These are phyloP conservation scores for Fraxinus sp. DNA, from an alignment of 305 asterid genomes.

Conservation along the genomic window DNA sequence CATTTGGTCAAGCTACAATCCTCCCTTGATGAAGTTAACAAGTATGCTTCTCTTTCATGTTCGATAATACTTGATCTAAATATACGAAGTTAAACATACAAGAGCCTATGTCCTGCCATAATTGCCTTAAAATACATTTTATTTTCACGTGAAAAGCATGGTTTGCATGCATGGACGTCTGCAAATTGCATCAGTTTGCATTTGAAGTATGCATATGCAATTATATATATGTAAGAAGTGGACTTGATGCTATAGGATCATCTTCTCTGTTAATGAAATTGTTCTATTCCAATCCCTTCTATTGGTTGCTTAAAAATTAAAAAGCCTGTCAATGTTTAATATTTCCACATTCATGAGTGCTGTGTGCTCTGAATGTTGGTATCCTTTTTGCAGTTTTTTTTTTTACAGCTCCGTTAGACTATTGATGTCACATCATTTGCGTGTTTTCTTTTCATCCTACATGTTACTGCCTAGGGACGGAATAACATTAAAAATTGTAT, in stretches of 20 bases:
- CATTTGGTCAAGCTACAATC: constrained; percentile 88
- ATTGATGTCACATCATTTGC: not conserved
- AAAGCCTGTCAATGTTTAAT: not conserved
- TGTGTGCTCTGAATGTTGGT: not conserved
- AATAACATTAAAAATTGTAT: not conserved
- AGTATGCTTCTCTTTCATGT: constrained; percentile 39
- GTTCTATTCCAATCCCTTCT: not conserved
- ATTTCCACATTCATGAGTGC: not conserved
- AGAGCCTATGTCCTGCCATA: not conserved
- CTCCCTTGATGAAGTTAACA: constrained; percentile 77
- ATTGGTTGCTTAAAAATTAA: not conserved
- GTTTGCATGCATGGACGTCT: constrained; percentile 2
- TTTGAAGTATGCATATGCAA: not conserved
- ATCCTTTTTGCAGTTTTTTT: not conserved
- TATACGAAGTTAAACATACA: constrained; percentile 5
- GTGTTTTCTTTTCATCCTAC: not conserved
- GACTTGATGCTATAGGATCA: not conserved
- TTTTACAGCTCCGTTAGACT: not conserved
- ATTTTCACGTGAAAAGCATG: not conserved
- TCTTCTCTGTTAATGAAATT: not conserved
- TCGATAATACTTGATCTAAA: not conserved
- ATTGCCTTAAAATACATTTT: not conserved
- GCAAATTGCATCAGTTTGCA: not conserved
- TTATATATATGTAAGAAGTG: not conserved
- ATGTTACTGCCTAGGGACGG: not conserved